phyloP scores from a whole-genome alignment of 2,329 filamentous ascomycete species.

The Coniochaeta prunicola region DNA sequence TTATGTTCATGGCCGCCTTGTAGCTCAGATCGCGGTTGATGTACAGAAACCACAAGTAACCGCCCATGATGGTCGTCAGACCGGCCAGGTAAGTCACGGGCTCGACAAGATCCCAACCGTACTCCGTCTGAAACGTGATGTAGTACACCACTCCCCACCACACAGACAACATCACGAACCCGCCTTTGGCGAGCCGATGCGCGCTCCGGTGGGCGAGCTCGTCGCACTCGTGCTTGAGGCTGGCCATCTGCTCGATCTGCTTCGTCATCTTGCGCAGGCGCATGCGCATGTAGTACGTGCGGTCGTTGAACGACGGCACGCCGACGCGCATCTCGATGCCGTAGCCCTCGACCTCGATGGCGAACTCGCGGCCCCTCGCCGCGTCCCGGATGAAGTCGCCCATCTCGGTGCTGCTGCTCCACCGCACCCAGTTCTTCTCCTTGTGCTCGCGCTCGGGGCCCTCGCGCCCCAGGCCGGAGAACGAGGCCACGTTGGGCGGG shows the following conservation, averaged over 20 bases:
- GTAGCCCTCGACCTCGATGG: slow-evolving; percentile 70
- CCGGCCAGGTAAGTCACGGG: slow-evolving; percentile 85
- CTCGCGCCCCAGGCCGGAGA: slow-evolving; percentile 64
- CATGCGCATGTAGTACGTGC: slow-evolving; percentile 82
- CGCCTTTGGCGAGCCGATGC: slow-evolving; percentile 71
- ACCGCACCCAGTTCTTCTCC: slow-evolving; percentile 67
- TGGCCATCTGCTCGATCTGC: slow-evolving; percentile 61
- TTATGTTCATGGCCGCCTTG: slow-evolving; percentile 78
- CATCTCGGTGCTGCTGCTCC: slow-evolving; percentile 83
- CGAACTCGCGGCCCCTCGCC: slow-evolving; percentile 75
- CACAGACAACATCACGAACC: slow-evolving; percentile 62
- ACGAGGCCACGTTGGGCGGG: slow-evolving; percentile 51
- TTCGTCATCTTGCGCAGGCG: slow-evolving; percentile 64
- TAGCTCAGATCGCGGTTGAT: slow-evolving; percentile 87
- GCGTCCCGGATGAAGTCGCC: slow-evolving; percentile 93
- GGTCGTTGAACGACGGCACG: slow-evolving; percentile 81
- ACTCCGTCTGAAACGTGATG: slow-evolving; percentile 61
- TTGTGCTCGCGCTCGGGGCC: slow-evolving; percentile 29
- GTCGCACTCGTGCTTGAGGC: slow-evolving; percentile 78
- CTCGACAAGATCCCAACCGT: slow-evolving; percentile 88
- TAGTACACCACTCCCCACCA: slow-evolving; percentile 85
- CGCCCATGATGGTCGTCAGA: slow-evolving; percentile 78
- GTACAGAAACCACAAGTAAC: slow-evolving; percentile 90
- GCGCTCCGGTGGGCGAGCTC: slow-evolving; percentile 67
- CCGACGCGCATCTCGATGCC: slow-evolving; percentile 61